Evolutionary conservation across 1,139 yeast genomes (phyloP), one percentile per base, ranked within the genome.

Genomic region (Candida sojae): DNA sequence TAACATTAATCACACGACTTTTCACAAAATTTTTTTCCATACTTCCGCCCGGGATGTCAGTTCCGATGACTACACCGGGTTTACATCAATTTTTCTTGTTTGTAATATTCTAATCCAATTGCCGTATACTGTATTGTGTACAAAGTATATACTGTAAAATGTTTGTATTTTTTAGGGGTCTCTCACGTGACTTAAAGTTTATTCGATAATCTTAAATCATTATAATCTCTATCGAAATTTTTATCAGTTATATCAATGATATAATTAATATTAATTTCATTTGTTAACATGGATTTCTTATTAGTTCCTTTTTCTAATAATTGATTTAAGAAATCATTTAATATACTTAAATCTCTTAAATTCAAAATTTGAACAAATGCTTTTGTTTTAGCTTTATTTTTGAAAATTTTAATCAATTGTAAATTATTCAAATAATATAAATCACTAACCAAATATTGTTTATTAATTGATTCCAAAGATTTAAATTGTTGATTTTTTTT

Each of bases 361-460:
- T 68, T 65, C 48, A 56, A 55, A 32, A 73, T 62, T 45, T 66
- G 62, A 25, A 75, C 79, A 57, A 62, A 74, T 7, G 80, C 79
- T 48, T 67, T 65, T 4, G 78, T 75, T 51, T 70, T 71, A 11
- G 75, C 62, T 60, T 73, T 73, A 57, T 75, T 74, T 55, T 74
- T 75, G 55, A 71, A 68, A 31, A 75, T 73, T 43, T 61, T 59
- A 35, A 75, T 62, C 51, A 75, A 61, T 39, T 59, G 60, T 48
- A 75, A 62, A 51, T 73, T 66, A 54, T 70, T 60, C 53, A 75
- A 62, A 53, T 72, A 75, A 53, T 70, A 75, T 50, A 75, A 64
- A 49, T 73, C 71, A 46, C 74, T 67, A 40, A 75, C 62, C 48
- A 75, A 64, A 54, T 75, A 75, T 53, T 75, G 80, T 58, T 75